Conservation (phyloP, 1,284 basidiomycete species). For the Ustilago loliicola region DNA sequence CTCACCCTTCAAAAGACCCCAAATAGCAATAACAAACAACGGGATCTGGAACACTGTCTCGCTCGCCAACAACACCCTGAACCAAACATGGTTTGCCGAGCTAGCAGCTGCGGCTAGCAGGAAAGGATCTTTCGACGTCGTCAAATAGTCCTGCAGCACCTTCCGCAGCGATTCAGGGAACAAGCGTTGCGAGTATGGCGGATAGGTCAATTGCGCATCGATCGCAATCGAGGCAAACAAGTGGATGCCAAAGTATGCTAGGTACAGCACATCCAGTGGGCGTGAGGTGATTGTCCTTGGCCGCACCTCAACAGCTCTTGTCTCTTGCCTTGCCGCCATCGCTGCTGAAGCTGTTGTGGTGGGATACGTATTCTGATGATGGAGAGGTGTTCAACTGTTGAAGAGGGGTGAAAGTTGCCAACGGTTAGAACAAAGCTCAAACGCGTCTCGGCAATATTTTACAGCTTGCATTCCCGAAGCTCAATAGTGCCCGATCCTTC, state of each 20-base stretch:
- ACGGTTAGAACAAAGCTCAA: neutral
- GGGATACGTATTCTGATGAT: neutral
- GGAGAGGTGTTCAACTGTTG: neutral
- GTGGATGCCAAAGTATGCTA: constrained; percentile 56
- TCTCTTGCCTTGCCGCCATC: constrained; percentile 1
- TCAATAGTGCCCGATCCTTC: neutral
- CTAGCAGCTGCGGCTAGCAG: constrained; percentile 22
- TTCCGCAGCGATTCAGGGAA: constrained; percentile 42
- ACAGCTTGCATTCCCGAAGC: neutral
- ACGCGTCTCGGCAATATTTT: constrained; percentile 1
- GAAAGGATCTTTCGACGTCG: constrained; percentile 50
- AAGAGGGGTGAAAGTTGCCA: neutral
- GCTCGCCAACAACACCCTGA: constrained; percentile 44
- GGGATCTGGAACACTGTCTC: constrained; percentile 57
- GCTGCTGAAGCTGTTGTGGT: neutral
- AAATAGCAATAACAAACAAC: constrained; percentile 44
- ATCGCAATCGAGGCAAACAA: constrained; percentile 48
- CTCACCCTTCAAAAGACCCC: constrained; percentile 49
- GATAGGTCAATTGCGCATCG: constrained; percentile 55
- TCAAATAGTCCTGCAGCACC: constrained; percentile 48
- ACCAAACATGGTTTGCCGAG: constrained; percentile 52
- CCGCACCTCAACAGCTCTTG: neutral
- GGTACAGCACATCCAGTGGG: constrained; percentile 47
- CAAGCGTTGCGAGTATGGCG: constrained; percentile 39
- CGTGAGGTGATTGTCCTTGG: constrained; percentile 18